Percentiles rank a stretch among this genome's conserved stretches.
Evolutionary conservation across 495 filamentous ascomycete species (phyloP).

Genomic region (Parathielavia hyrcaniae): DNA sequence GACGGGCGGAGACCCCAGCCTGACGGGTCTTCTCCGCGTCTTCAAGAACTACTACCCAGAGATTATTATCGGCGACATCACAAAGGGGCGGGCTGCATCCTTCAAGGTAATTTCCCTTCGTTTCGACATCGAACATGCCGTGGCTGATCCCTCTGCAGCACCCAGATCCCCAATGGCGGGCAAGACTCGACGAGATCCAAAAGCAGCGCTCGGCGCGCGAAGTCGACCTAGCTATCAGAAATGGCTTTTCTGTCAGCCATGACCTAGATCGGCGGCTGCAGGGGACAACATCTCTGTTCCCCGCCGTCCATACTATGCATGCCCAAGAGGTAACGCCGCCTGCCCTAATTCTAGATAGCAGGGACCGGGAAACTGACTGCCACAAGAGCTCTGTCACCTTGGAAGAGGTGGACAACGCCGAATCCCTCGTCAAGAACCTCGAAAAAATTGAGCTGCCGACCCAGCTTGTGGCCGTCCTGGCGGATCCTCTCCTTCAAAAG

Average conservation of each 20-base stretch:
- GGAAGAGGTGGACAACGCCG: slow-evolving; percentile 69
- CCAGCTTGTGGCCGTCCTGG: slow-evolving; percentile 70
- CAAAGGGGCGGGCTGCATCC: slow-evolving; percentile 47
- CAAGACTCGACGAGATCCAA: slow-evolving; percentile 60
- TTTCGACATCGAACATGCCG: not conserved
- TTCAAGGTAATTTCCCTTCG: slow-evolving; percentile 43
- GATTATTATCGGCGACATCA: slow-evolving; percentile 66
- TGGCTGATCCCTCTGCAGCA: slow-evolving; percentile 45
- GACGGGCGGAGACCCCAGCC: slow-evolving; percentile 63
- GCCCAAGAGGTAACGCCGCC: slow-evolving; percentile 52
- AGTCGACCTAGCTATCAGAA: slow-evolving; percentile 27
- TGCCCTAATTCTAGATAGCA: too few species aligned
- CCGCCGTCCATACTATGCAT: slow-evolving; percentile 66
- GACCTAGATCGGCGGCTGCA: slow-evolving; percentile 42
- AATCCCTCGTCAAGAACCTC: slow-evolving; percentile 66
- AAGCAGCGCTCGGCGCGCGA: slow-evolving; percentile 48
- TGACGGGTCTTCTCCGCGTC: slow-evolving; percentile 70
- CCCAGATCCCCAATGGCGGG: slow-evolving; percentile 72
- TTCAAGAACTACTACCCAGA: slow-evolving; percentile 91
- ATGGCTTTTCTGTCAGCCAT: slow-evolving; percentile 50
- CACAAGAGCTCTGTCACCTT: slow-evolving; percentile 56
- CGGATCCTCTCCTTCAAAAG: slow-evolving; percentile 73
- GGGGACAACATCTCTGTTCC: slow-evolving; percentile 46
- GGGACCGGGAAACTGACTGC: not conserved
- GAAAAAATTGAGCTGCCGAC: slow-evolving; percentile 77